A percentile compares a stretch with the other conserved stretches of the same genome.
phyloP scores from a whole-genome alignment of 2,329 filamentous ascomycete species.

The Stachybotrys elegans region DNA sequence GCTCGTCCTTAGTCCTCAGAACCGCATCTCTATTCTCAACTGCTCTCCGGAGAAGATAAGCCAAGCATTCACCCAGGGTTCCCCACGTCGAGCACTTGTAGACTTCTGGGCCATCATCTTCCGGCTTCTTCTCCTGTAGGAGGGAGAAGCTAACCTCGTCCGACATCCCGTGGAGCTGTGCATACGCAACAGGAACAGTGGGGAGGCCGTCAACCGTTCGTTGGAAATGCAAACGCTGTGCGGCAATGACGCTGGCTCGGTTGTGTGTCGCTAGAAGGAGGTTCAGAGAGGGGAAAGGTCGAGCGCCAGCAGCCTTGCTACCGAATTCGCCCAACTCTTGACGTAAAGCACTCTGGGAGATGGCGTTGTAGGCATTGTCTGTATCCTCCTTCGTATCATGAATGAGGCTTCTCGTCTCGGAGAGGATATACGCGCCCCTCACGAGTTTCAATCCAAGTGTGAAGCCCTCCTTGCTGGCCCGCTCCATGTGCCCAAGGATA shows the following conservation, averaged over 20 bases:
- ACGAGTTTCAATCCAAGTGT: conserved; percentile 53
- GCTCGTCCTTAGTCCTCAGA: conserved; percentile 12
- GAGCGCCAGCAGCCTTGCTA: conserved; percentile 4
- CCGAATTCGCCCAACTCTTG: conserved; percentile 17
- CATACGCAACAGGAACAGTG: conserved; percentile 33
- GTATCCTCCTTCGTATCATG: conserved; percentile 49
- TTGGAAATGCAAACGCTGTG: conserved; percentile 34
- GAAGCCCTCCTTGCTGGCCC: conserved; percentile 39
- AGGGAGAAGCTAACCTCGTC: conserved; percentile 47
- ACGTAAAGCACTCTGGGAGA: conserved; percentile 40
- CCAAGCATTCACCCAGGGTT: conserved; percentile 19
- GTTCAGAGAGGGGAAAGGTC: conserved; percentile 35
- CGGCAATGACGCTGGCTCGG: conserved; percentile 28
- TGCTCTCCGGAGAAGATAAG: conserved; percentile 18
- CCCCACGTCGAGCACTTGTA: conserved; percentile 23
- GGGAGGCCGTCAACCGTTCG: conserved; percentile 25
- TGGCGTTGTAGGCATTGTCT: conserved; percentile 44
- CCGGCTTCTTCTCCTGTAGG: conserved; percentile 21
- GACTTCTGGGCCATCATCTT: conserved; percentile 8
- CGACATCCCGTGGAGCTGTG: conserved; percentile 51
- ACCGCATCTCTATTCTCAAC: conserved; percentile 22
- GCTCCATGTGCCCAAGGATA: conserved; percentile 38
- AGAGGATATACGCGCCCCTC: conserved; percentile 49
- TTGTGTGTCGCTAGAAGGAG: conserved; percentile 50
- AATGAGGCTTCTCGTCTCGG: conserved; percentile 44